Base-by-base conservation (phyloP, 2,329 filamentous ascomycete species). In the Fusarium acutatum region DNA sequence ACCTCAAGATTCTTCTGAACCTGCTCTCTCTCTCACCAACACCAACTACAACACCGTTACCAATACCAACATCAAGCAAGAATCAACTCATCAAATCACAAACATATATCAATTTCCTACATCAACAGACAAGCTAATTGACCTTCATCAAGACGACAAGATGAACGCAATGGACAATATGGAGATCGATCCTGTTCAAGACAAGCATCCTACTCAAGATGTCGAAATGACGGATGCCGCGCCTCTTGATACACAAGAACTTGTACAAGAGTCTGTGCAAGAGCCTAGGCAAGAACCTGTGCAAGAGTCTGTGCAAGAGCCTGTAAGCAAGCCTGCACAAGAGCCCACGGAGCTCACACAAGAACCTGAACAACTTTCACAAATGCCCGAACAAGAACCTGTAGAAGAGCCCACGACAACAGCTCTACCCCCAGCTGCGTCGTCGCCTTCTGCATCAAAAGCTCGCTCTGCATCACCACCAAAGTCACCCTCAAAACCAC, bases 81-180 rank as follows among this genome's bases (percentile, higher is more conserved):
- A 77, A 63, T 13, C 44, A 17, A 54, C 37, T 35, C 60, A 59
- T 28, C 63, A 70, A 20, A 26, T 74, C 34, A 26, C 71, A 64
- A 44, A 57, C 17, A 32, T 54, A 43, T 57, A 70, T 30, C 47
- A 66, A 40, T 49, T 52, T 22, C 62, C 62, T 14, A 54, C 49
- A 41, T 67, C 72, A 18, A 53, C 74, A 28, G 46, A 52, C 12
- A 68, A 64, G 17, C 32, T 38, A 35, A 35, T 43, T 28, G 38
- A 60, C 34, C 49, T 58, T 30, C 49, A 40, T 10, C 63, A 64
- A 50, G 65, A 75, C 35, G 64, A 74, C 50, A 63, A 69, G 41
- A 76, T 78, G 73, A 70, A 75, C 18, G 24, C 50, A 17, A 67
- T 67, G 72, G 75, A 76, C 13, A 30, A 46, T 11, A 67, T 67